phyloP scores from a whole-genome alignment of 2,329 filamentous ascomycete genomes.

The Paecilomyces fulvus region DNA sequence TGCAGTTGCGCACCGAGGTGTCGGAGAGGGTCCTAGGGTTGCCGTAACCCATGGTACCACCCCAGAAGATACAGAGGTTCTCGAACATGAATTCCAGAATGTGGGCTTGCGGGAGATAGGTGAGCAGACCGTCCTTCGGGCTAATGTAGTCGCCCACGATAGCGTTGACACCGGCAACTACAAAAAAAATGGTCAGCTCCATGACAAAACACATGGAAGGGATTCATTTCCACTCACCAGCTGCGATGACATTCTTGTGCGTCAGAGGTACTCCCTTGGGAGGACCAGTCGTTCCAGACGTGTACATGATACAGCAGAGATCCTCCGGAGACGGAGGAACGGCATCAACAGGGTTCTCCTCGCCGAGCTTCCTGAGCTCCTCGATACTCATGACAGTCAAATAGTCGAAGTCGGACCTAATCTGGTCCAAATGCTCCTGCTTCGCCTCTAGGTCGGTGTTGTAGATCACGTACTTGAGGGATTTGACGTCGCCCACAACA shows the following conservation, averaged over 20 bases:
- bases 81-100: conserved; percentile 96
- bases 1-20: conserved; percentile 75
- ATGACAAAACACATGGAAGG: conserved; percentile 2
- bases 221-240: conserved; percentile 45
- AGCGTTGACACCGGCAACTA: conserved; percentile 70
- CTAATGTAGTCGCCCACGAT: conserved; percentile 72
- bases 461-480: conserved; percentile 51
- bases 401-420: conserved; percentile 46
- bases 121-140: conserved; percentile 69
- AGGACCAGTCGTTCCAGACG: conserved; percentile 79
- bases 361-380: conserved; percentile 45
- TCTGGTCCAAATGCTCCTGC: conserved; percentile 45
- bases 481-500: conserved; percentile 47
- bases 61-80: conserved; percentile 80
- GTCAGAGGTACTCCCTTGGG: conserved; percentile 83
- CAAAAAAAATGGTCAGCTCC: conserved; percentile 7
- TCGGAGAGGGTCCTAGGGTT: conserved; percentile 85
- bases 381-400: conserved; percentile 48
- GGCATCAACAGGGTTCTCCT: conserved; percentile 62
- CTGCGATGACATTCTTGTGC: conserved; percentile 71
- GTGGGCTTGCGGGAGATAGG: conserved; percentile 89
- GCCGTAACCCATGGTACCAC: conserved; percentile 87
- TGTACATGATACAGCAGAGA: conserved; percentile 73
- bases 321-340: conserved; percentile 66
- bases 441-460: conserved; percentile 47